Base-by-base conservation (phyloP, 768 basidiomycete species). In the Calocera viscosa region DNA sequence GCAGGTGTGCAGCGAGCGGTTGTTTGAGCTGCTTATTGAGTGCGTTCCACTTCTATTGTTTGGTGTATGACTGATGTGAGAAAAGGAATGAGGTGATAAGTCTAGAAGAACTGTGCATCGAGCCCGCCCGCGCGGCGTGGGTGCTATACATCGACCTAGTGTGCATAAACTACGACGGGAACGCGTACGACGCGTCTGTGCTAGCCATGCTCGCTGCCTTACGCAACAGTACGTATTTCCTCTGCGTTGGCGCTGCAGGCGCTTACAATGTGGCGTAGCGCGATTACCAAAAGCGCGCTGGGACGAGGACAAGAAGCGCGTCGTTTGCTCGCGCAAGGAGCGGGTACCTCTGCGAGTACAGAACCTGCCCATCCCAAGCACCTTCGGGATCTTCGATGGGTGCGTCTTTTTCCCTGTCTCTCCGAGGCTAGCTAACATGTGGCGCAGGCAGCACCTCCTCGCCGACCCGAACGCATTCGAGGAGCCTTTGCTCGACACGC, bases 131-230 rank as follows among this genome's bases (percentile, higher is more conserved):
- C 73, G 82, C 91, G 0, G 93, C 80, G 0, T 99, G 94, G 93
- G 88, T 89, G 32, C 81, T 98, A n/a, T 98, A 97, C 73, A 82
- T 97, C 71, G 96, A 99, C 70, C 85, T 90, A 32, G 90, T 88
- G 0, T 97, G 95, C 74, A 91, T 99, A 70, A 98, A 96, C 77
- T 96, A 95, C 73, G 94, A 98, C 74, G 96, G 96, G 3, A 98
- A 97, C 73, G 89, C 82, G 0, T 92, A 94, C 68, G 96, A 99
- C 70, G 92, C 96, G 0, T 82, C 91, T 0, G 80, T 97, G 11
- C 74, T 97, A 24, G 91, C 92, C 0, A 89, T 94, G 81, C 84
- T 93, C 63, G 86, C 89, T 10, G 94, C 95, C 3, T 78, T 98
- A 49, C 82, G 80, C 74, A 91, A 93, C 68, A 89, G 94, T 95